Conservation (phyloP, 1,284 basidiomycete species). For the Anthracocystis setariae region DNA sequence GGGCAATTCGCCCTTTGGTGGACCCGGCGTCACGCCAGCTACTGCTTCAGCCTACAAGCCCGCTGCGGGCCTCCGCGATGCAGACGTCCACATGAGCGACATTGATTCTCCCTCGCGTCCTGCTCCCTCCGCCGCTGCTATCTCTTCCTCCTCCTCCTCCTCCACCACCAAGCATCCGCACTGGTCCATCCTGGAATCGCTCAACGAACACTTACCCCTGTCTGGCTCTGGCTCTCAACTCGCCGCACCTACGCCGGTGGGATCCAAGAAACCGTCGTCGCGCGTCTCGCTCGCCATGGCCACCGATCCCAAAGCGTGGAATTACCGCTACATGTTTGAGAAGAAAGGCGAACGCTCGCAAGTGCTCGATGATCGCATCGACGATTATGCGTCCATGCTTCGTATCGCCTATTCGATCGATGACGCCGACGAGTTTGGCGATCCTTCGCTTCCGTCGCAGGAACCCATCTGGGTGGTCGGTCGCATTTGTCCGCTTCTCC, state of each 20-base stretch:
- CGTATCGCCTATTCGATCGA: slow-evolving; percentile 50
- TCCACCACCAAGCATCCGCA: background rate
- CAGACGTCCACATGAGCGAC: slow-evolving; percentile 30
- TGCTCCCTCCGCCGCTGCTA: background rate
- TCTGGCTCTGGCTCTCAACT: slow-evolving; percentile 34
- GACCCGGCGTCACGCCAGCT: slow-evolving; percentile 23
- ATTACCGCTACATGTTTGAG: slow-evolving; percentile 67
- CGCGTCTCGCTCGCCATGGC: slow-evolving; percentile 62
- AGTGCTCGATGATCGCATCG: slow-evolving; percentile 59
- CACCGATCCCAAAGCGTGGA: slow-evolving; percentile 61
- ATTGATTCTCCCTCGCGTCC: slow-evolving; percentile 37
- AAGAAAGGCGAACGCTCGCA: slow-evolving; percentile 60
- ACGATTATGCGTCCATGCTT: slow-evolving; percentile 50
- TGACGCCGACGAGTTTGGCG: slow-evolving; percentile 50
- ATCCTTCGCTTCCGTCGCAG: slow-evolving; percentile 56
- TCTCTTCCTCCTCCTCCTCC: background rate
- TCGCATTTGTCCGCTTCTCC: slow-evolving; percentile 47
- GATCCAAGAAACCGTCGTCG: slow-evolving; percentile 15
- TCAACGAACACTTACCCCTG: slow-evolving; percentile 49
- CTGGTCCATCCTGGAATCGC: slow-evolving; percentile 49
- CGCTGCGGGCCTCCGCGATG: background rate
- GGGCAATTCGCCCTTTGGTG: slow-evolving; percentile 22
- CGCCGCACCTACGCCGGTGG: slow-evolving; percentile 2
- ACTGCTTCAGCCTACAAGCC: slow-evolving; percentile 40
- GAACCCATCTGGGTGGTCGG: slow-evolving; percentile 63